Conservation (phyloP, 495 filamentous ascomycete genomes). For the Hyaloscypha finlandica region DNA sequence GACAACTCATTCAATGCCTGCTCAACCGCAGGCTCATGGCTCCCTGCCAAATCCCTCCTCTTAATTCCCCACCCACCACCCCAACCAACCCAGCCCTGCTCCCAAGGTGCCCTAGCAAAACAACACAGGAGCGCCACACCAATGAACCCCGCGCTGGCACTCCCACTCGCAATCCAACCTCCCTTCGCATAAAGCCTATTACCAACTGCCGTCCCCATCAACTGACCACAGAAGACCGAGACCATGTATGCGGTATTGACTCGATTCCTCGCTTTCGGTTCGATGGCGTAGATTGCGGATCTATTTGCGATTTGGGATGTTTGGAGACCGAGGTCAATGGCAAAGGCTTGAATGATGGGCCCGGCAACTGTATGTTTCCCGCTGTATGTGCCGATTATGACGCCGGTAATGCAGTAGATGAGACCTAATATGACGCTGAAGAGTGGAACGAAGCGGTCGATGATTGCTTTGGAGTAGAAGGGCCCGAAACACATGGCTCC, state of each 20-base stretch:
- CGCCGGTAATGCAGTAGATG: conserved; percentile 57
- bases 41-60: conserved; percentile 28
- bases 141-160: conserved; percentile 67
- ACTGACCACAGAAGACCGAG: conserved; percentile 69
- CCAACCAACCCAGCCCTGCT: conserved; percentile 78
- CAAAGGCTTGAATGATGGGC: conserved; percentile 72
- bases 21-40: conserved; percentile 27
- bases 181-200: conserved; percentile 67
- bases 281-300: conserved; percentile 68
- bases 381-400: conserved; percentile 69
- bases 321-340: conserved; percentile 73
- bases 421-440: conserved; percentile 67
- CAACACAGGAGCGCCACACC: conserved; percentile 59
- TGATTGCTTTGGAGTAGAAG: conserved; percentile 67
- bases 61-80: conserved; percentile 61
- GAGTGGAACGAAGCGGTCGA: conserved; percentile 66
- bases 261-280: conserved; percentile 70
- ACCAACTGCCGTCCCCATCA: conserved; percentile 73
- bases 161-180: conserved; percentile 71
- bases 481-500: conserved; percentile 66
- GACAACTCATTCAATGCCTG: conserved; percentile 22
- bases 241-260: conserved; percentile 88
- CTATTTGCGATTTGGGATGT: conserved; percentile 77
- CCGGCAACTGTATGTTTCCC: conserved; percentile 68
- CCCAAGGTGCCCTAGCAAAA: conserved; percentile 63